Evolutionary conservation across 352 stramenopile genomes (phyloP).

Genomic region (Pythium scleroteichum): DNA sequence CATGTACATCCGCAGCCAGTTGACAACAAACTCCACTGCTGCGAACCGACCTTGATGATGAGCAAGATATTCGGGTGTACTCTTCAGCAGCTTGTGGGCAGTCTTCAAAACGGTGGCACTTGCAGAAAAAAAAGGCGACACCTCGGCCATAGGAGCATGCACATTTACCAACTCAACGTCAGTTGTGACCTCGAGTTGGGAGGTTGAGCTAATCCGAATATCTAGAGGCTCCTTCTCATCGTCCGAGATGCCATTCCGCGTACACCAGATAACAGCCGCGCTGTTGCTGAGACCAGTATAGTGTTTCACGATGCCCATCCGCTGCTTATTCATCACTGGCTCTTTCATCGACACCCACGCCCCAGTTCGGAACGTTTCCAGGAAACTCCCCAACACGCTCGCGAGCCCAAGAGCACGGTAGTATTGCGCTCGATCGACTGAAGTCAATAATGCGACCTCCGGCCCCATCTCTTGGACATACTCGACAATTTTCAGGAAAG

Average conservation of each 20-base stretch:
- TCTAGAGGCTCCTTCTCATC: neutral
- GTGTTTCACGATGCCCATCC: slow-evolving; percentile 16
- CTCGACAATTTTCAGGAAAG: slow-evolving; percentile 10
- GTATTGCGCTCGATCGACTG: slow-evolving; percentile 10
- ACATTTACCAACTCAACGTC: slow-evolving; percentile 9
- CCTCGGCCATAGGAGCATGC: neutral
- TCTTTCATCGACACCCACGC: slow-evolving; percentile 8
- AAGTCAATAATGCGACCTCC: slow-evolving; percentile 1
- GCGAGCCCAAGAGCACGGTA: slow-evolving; percentile 20
- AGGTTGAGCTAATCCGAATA: neutral
- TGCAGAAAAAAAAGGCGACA: slow-evolving; percentile 18
- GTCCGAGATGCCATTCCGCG: neutral
- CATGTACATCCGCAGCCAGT: slow-evolving; percentile 59
- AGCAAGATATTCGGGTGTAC: slow-evolving; percentile 4
- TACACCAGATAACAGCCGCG: slow-evolving; percentile 4
- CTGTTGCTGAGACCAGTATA: slow-evolving; percentile 1
- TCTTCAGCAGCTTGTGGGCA: slow-evolving; percentile 25
- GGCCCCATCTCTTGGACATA: slow-evolving; percentile 5
- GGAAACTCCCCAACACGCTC: slow-evolving; percentile 22
- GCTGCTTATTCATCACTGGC: neutral
- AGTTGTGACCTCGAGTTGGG: neutral
- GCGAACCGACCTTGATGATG: slow-evolving; percentile 12
- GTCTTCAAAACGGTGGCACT: slow-evolving; percentile 26
- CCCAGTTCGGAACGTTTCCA: slow-evolving; percentile 19
- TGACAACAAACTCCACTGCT: slow-evolving; percentile 43